Base-by-base conservation (phyloP, 352 stramenopile species). In the Pythium sukuiense region DNA sequence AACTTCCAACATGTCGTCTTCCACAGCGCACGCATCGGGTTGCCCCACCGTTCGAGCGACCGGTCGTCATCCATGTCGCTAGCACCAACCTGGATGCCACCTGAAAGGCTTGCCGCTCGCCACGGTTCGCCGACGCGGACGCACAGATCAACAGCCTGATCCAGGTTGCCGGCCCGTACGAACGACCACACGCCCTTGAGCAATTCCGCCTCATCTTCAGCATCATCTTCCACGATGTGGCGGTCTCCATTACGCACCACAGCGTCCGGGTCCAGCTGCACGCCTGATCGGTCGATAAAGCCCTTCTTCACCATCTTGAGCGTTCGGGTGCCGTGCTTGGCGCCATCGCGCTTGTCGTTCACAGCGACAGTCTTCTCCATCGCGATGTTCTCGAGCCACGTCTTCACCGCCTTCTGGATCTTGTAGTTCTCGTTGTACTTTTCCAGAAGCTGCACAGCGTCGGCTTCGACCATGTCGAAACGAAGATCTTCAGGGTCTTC, bases 1-100 rank as follows among this genome's bases (percentile, higher is more conserved):
- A 94, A 83, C 46, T 86, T 79, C 87, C 87, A 96, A 67, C 85
- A 96, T 55, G 86, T 90, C n/a, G 81, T 74, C 56, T 96, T 96
- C 87, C 87, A 96, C 9, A 94, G 63, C 6, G 84, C 83, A n/a
- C 84, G 84, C 60, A 87, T 76, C 1, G 87, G 87, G 59, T 96
- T 96, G 8, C 87, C 87, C 85, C 85, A 94, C 24, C 87, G 81
- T 35, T 88, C 82, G 16, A 94, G 43, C 2, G 61, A 60, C 59
- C 72, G 46, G 48, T 89, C 79, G 26, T 90, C 80, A 46, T 79
- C 84, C 13, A 61, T 77, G 52, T 85, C 79, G 57, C 76, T 85
- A 0, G 76, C 86, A 16, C 85, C 87, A 59, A 87, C 70, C 7
- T 74, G 73, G 11, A 79, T 70, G 16, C 85, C 85, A 52, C 87